These are phyloP conservation scores for Gnaphalium uliginosum DNA, from an alignment of 129 eudicot species.

Conservation along the genomic window DNA sequence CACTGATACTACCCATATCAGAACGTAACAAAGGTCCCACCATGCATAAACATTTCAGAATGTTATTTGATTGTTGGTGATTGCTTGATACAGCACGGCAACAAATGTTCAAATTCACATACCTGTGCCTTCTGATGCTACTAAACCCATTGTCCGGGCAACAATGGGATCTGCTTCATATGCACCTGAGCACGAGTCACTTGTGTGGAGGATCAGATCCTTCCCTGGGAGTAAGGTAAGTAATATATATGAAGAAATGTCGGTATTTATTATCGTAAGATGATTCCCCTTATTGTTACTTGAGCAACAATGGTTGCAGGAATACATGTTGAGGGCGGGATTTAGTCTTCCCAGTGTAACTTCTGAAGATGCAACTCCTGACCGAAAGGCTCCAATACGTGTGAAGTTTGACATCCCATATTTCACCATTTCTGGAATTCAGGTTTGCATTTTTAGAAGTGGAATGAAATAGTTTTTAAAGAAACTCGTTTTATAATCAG, in stretches of 20 bases:
- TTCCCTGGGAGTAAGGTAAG: slow-evolving; percentile 78
- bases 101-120: slow-evolving; percentile 67
- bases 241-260: background rate
- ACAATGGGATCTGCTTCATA: slow-evolving; percentile 79
- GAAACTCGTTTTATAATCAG: background rate
- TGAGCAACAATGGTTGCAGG: background rate
- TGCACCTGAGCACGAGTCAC: slow-evolving; percentile 73
- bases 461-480: background rate
- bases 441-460: slow-evolving; percentile 5
- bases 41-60: background rate
- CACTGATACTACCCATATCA: background rate
- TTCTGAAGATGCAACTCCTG: slow-evolving; percentile 5
- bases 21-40: too few relatives aligned
- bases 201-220: slow-evolving; percentile 68
- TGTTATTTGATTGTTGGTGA: background rate
- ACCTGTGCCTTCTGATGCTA: slow-evolving; percentile 67
- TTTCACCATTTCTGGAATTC: slow-evolving; percentile 6
- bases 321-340: slow-evolving; percentile 5
- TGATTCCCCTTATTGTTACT: background rate
- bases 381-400: slow-evolving; percentile 14
- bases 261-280: background rate
- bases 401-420: slow-evolving; percentile 10
- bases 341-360: slow-evolving; percentile 11
- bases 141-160: slow-evolving; percentile 63
- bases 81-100: slow-evolving; percentile 52